Evolutionary conservation across 306 rosid genomes (phyloP), one percentile per base, ranked within the genome.

Genomic region (Biancaea sappan): DNA sequence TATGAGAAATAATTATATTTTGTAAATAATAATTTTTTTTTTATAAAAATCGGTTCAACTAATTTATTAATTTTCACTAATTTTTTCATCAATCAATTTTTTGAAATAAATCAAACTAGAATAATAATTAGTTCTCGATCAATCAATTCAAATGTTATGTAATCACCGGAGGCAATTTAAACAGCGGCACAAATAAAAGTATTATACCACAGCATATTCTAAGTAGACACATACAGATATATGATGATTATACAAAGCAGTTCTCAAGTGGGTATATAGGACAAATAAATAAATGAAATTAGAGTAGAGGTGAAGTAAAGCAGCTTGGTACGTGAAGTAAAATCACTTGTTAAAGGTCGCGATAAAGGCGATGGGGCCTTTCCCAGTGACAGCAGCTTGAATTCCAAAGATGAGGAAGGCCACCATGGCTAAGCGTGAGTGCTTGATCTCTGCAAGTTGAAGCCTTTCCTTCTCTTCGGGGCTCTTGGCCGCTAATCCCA

Each of bases 391-490:
- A 76, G 91, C 91, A 67, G 96, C 96, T 86, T 87, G 91, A 66
- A 92, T 80, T 10, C 77, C 93, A 83, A 92, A 92, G 80, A 84
- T 68, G 69, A 92, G 91, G 83, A 92, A 92, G 10, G 69, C 96
- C 37, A 92, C 74, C 97, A 92, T 92, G 14, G 93, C 97, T 5
- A 92, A 82, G 2, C 97, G 84, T 0, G 90, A 69, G 68, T 92
- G 97, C 83, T 92, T 89, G 84, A 92, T 86, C 79, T 92, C 97
- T 8, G 97, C 96, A 5, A 92, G 65, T 69, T 92, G 96, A 69
- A 92, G 97, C 47, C 91, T 86, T 3, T 50, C 93, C 37, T 65
- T 83, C 80, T 89, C 91, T 16, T 84, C 89, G 0, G 96, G 93
- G 59, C 84, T 89, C 0, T 28, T 37, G 6, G 96, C 86, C 69